Evolutionary conservation across 2,329 filamentous ascomycete species (phyloP), one percentile per base, ranked within the genome.

Genomic region (Bisporella sp.): DNA sequence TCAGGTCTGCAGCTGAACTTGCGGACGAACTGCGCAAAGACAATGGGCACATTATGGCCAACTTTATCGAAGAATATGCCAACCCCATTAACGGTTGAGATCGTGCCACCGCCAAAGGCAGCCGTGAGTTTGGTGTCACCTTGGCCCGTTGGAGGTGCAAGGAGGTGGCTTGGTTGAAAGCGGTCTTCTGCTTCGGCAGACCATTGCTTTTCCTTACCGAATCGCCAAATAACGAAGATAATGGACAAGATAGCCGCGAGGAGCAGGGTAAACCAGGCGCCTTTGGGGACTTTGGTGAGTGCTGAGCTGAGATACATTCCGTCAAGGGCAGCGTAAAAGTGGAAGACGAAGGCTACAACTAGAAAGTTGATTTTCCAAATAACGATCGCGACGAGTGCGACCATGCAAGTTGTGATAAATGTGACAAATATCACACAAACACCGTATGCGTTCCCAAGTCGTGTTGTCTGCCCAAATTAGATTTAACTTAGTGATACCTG

Each of bases 11-110:
- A 79, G 44, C 78, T 77, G 54, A 90, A 83, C 62, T 89, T 89
- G 46, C 75, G 77, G 7, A 88, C 72, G 62, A 89, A 90, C 47
- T 90, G 83, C 4, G 81, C 78, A 64, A 88, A 89, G 7, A 85
- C 82, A 6, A 76, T 77, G 1, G 84, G 85, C 0, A 78, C 79
- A 5, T 76, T 75, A 37, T 79, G 75, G 41, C 86, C 85, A 1
- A 79, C 75, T 67, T 91, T 90, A 68, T 91, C 87, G 64, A 91
- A 89, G 70, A 88, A 90, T 49, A 91, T 81, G 1, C 84, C 86
- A 5, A 79, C 75, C 31, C 74, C 87, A 50, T 71, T 73, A 47
- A 79, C 77, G 0, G 69, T 69, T 31, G 71, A 74, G n/a, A 77
- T 58, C 21, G 47, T 54, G 31, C 60, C 62, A 7, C 64, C 65